A percentile compares a stretch with the other conserved stretches of the same genome.
Evolutionary conservation across 106 monocot genomes (phyloP).

Genomic region (Apostasia ramifera): DNA sequence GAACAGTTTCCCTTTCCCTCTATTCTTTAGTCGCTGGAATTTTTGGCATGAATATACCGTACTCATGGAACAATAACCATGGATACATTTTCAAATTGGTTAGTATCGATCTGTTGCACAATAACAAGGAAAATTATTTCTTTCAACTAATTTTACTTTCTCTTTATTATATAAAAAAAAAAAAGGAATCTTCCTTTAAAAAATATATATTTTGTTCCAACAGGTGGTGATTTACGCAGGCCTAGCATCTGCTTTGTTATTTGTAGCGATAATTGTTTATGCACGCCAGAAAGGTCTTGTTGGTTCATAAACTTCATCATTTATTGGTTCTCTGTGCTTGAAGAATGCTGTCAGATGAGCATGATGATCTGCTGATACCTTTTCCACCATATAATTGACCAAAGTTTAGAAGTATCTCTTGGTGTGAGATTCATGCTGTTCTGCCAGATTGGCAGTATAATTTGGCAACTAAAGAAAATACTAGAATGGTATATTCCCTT

Average conservation of each 20-base stretch:
- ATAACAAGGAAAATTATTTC: background rate
- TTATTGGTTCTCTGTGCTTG: too few relatives aligned
- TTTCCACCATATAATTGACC: too few relatives aligned
- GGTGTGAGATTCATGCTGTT: too few relatives aligned
- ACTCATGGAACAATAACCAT: conserved; percentile 74
- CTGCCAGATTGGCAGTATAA: too few relatives aligned
- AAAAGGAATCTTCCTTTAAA: too few relatives aligned
- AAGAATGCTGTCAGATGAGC: too few relatives aligned
- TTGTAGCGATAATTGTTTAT: conserved; percentile 61
- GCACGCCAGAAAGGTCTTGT: conserved; percentile 91
- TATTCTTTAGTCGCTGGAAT: conserved; percentile 85
- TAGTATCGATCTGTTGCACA: background rate
- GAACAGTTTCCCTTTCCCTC: conserved; percentile 69
- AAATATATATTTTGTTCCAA: too few relatives aligned
- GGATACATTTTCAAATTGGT: conserved; percentile 63
- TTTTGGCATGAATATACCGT: conserved; percentile 99
- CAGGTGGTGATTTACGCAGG: conserved; percentile 73
- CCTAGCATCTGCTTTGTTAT: conserved; percentile 31
- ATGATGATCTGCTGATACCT: too few relatives aligned
- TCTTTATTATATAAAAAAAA: background rate
- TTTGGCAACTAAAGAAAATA: too few relatives aligned
- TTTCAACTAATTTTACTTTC: background rate
- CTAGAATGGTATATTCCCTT: too few relatives aligned
- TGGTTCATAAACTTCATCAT: conserved; percentile 41
- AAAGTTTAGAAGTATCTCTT: too few relatives aligned